phyloP scores from a whole-genome alignment of 2,329 filamentous ascomycete species.

The Aspergillus novofumigatus region DNA sequence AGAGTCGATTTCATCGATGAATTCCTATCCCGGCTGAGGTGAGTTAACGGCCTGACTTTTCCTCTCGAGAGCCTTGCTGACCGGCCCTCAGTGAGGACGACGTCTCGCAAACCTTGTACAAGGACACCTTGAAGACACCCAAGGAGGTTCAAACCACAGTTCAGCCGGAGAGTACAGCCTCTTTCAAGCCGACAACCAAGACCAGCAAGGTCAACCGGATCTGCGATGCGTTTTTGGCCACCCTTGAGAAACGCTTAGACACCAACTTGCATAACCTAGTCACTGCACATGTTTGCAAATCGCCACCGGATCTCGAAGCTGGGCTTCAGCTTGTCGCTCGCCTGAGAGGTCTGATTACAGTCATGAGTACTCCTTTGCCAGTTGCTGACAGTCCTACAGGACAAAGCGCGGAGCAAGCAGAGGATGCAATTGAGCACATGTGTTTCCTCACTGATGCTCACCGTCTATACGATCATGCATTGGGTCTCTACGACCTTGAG shows the following conservation, averaged over 20 bases:
- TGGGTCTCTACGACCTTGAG: conserved; percentile 88
- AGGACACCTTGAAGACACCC: conserved; percentile 65
- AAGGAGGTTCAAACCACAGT: conserved; percentile 24
- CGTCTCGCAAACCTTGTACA: conserved; percentile 89
- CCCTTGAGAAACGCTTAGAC: conserved; percentile 58
- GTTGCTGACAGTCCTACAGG: conserved; percentile 31
- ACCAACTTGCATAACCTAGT: conserved; percentile 83
- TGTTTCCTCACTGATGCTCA: conserved; percentile 96
- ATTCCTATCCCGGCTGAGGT: conserved; percentile 82
- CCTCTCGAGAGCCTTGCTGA: conserved; percentile 24
- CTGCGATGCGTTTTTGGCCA: conserved; percentile 75
- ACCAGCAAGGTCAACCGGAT: conserved; percentile 75
- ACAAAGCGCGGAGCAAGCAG: conserved; percentile 67
- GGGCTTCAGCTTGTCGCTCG: conserved; percentile 75
- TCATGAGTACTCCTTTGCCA: not conserved
- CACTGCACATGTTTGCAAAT: conserved; percentile 91
- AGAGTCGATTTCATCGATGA: conserved; percentile 81
- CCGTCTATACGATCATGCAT: conserved; percentile 80
- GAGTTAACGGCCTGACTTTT: conserved; percentile 26
- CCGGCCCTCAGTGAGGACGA: conserved; percentile 65
- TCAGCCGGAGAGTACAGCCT: conserved; percentile 20
- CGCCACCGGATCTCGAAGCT: conserved; percentile 81
- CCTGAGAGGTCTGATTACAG: conserved; percentile 48
- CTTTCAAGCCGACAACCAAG: conserved; percentile 19
- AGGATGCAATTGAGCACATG: conserved; percentile 91